Base-by-base conservation (phyloP, 1,139 yeast species). In the Candida sp. region DNA sequence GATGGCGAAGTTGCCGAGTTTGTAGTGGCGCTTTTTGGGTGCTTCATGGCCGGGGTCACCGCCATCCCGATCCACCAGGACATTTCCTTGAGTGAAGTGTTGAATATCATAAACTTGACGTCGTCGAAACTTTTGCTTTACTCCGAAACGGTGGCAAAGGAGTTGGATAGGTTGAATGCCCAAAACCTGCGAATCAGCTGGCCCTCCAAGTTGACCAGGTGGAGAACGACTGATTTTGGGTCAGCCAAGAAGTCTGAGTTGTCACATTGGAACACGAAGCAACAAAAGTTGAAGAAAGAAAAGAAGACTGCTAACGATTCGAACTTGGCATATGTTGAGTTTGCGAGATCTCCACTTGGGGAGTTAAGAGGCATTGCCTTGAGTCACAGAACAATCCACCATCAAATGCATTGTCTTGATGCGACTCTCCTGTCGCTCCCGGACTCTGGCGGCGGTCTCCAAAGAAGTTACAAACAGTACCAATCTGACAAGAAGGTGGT, bases 141-240 rank as follows among this genome's bases (percentile, higher is more conserved):
- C 54, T 90, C 98, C 0, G 98, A 93, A 44, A 72, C 86, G 2
- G 90, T 89, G 30, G 80, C 83, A 51, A 89, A 86, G 62, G 88
- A 81, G 55, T 79, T 89, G 51, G 96, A 90, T 54, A 80, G 85
- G 55, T 66, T 82, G 35, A 67, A 68, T 53, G 76, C 85, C 31
- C 69, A 68, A 49, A 66, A 63, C 30, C 67, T 58, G 58, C 61
- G 71, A 35, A 61, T 75, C 5, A 59, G 62, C 11, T 78, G 82
- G 82, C 82, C 71, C 61, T 75, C 67, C 68, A 68, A 76, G 55
- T 59, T 77, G n/a, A 54, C 82, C 9, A 84, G 90, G 66, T 87
- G 97, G 90, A 86, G 85, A 65, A 93, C 98, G 0, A 88, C 90
- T 32, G 98, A 93, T 60, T 81, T 94, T 70, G 98, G 98, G 0